phyloP scores from a whole-genome alignment of 371 early-diverging fungal species.

The Mortierella sp. region DNA sequence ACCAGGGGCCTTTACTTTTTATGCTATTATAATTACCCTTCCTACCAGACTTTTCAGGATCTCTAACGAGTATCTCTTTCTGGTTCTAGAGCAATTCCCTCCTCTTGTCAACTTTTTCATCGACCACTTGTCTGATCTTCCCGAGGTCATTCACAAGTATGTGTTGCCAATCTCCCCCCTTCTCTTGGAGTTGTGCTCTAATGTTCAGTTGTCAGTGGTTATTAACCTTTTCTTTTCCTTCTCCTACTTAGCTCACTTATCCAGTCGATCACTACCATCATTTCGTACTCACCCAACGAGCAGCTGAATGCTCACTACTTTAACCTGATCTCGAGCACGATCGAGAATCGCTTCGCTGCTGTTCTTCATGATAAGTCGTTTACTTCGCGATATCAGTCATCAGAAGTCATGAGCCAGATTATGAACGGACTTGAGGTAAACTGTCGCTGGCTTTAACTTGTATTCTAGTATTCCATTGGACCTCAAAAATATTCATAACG shows the following conservation, averaged over 20 bases:
- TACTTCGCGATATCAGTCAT: slow-evolving; percentile 63
- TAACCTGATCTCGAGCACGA: slow-evolving; percentile 63
- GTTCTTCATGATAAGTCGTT: slow-evolving; percentile 71
- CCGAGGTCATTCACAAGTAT: slow-evolving; percentile 74
- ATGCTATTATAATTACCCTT: slow-evolving; percentile 2
- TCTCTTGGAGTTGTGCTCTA: too few relatives aligned
- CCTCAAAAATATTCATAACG: too few relatives aligned
- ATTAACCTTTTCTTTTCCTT: neutral
- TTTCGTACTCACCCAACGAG: slow-evolving; percentile 65
- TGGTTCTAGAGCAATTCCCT: slow-evolving; percentile 65
- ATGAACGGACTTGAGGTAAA: slow-evolving; percentile 75
- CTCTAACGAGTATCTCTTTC: neutral
- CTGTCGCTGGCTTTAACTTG: too few relatives aligned
- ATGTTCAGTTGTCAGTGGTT: neutral
- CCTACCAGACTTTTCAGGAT: too few relatives aligned
- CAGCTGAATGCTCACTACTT: slow-evolving; percentile 65
- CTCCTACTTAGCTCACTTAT: slow-evolving; percentile 62
- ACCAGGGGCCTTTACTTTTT: neutral
- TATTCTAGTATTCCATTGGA: too few relatives aligned
- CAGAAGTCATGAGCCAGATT: slow-evolving; percentile 66
- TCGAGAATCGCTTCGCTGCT: slow-evolving; percentile 66
- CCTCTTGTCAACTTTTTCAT: slow-evolving; percentile 69
- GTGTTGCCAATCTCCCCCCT: neutral
- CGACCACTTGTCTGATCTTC: slow-evolving; percentile 66
- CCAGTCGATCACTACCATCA: slow-evolving; percentile 71